Conservation (phyloP, 257 asterid species). For the Ballota nigra region DNA sequence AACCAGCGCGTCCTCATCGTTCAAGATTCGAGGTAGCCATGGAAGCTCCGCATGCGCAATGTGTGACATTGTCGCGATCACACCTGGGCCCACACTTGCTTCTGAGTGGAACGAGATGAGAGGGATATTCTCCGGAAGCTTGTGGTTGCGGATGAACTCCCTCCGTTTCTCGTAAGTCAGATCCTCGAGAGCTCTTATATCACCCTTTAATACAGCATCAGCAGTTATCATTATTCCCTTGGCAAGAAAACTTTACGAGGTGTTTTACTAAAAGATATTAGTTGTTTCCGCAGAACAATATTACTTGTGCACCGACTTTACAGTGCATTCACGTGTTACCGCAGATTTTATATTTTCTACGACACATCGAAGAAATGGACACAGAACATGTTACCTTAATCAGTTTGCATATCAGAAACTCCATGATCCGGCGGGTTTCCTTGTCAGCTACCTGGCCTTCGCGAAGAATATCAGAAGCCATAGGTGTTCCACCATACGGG, state of each 20-base stretch:
- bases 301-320: no score
- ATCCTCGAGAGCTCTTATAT: constrained; percentile 80
- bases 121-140: constrained; percentile 73
- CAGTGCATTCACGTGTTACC: no score
- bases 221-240: background rate
- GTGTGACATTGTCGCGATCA: constrained; percentile 72
- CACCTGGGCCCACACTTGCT: constrained; percentile 63
- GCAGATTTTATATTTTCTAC: background rate
- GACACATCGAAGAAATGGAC: background rate
- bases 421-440: constrained; percentile 83
- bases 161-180: constrained; percentile 79
- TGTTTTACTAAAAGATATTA: no score
- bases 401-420: constrained; percentile 75
- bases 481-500: constrained; percentile 90
- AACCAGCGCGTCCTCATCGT: constrained; percentile 38
- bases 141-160: constrained; percentile 65
- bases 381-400: constrained; percentile 59
- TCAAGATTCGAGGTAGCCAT: constrained; percentile 50
- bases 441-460: constrained; percentile 91
- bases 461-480: constrained; percentile 91
- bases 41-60: constrained; percentile 90
- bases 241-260: background rate
- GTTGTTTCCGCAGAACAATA: no score
- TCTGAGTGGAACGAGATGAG: constrained; percentile 80
- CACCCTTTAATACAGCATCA: constrained; percentile 55